These are phyloP conservation scores for Xanthoconium stramineum DNA, from an alignment of 768 basidiomycete species.

Conservation along the genomic window DNA sequence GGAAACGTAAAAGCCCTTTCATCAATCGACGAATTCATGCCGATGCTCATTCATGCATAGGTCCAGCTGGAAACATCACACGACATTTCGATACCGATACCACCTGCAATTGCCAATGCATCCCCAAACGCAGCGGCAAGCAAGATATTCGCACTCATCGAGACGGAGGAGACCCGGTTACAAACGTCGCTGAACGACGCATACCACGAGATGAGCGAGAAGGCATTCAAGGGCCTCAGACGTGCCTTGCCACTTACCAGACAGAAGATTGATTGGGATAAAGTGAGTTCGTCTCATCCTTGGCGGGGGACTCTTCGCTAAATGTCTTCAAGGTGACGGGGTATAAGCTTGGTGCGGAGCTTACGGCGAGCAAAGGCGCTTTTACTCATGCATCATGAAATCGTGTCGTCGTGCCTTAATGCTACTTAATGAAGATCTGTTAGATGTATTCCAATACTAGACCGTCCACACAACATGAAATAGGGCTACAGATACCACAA, in stretches of 20 bases:
- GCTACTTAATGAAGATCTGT: slow-evolving; percentile 10
- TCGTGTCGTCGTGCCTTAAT: background rate
- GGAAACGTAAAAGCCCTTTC: slow-evolving; percentile 65
- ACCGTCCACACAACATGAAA: background rate
- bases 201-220: slow-evolving; percentile 89
- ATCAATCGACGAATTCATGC: background rate
- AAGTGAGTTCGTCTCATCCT: slow-evolving; percentile 41
- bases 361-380: slow-evolving; percentile 61
- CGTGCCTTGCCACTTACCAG: slow-evolving; percentile 89
- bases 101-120: slow-evolving; percentile 52
- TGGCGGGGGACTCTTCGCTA: background rate
- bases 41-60: slow-evolving; percentile 36
- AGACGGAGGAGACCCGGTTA: slow-evolving; percentile 75
- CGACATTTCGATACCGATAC: slow-evolving; percentile 59
- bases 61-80: slow-evolving; percentile 87
- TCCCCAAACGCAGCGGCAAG: slow-evolving; percentile 52
- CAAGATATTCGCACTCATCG: slow-evolving; percentile 78
- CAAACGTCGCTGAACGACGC: slow-evolving; percentile 77
- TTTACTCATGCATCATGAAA: slow-evolving; percentile 36
- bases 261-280: slow-evolving; percentile 96
- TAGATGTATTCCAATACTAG: background rate
- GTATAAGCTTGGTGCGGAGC: slow-evolving; percentile 75
- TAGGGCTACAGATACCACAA: slow-evolving; percentile 2
- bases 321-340: slow-evolving; percentile 41
- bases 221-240: slow-evolving; percentile 87